Evolutionary conservation across 345 rosid species (phyloP).

Genomic region (Dipteronia sinensis): DNA sequence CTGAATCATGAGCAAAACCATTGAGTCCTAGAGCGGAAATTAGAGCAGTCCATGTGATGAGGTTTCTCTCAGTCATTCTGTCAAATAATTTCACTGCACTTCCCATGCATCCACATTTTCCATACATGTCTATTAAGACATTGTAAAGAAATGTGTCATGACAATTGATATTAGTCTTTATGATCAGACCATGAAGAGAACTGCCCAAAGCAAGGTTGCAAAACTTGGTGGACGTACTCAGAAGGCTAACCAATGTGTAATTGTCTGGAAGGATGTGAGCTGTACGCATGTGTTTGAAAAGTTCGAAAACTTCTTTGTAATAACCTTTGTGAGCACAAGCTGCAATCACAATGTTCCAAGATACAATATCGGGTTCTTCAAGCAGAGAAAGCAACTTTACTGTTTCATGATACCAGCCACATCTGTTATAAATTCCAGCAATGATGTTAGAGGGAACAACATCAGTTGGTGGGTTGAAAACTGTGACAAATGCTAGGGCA

Average conservation of each 20-base stretch:
- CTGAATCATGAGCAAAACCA: constrained; percentile 61
- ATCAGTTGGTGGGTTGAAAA: constrained; percentile 35
- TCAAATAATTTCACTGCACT: constrained; percentile 54
- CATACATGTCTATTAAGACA: constrained; percentile 84
- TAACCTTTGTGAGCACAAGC: constrained; percentile 69
- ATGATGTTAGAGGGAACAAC: constrained; percentile 52
- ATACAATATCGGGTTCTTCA: constrained; percentile 71
- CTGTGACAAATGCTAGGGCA: constrained; percentile 51
- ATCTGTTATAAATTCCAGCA: constrained; percentile 73
- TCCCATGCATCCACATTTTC: constrained; percentile 71
- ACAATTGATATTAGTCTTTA: constrained; percentile 52
- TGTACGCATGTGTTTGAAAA: constrained; percentile 61
- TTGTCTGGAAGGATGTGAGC: constrained; percentile 62
- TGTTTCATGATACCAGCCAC: constrained; percentile 57
- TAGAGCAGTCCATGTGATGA: constrained; percentile 81
- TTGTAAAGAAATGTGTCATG: constrained; percentile 69
- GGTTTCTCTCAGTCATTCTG: constrained; percentile 48
- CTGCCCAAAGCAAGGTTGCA: constrained; percentile 67
- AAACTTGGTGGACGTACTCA: constrained; percentile 51
- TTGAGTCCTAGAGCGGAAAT: constrained; percentile 74
- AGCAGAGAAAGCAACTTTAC: constrained; percentile 63
- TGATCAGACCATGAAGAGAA: constrained; percentile 66
- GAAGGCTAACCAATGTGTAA: constrained; percentile 75
- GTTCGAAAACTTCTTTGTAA: constrained; percentile 54
- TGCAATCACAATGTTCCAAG: constrained; percentile 80